phyloP scores from a whole-genome alignment of 768 basidiomycete species.

The Cubamyces sp. region DNA sequence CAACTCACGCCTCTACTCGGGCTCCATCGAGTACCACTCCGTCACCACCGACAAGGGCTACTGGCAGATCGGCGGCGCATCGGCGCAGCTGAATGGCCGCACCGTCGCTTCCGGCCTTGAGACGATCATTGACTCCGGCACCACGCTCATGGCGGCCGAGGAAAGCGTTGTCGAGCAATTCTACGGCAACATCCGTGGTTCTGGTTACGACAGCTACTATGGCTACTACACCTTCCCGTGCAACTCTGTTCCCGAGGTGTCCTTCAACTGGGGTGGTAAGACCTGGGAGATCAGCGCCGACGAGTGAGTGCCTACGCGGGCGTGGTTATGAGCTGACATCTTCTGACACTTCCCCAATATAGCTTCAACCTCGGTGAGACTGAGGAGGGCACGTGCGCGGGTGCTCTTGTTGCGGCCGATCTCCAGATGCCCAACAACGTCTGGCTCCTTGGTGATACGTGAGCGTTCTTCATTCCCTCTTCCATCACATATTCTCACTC shows the following conservation, averaged over 20 bases:
- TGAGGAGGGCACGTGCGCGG: slow-evolving; percentile 1
- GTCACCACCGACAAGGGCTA: slow-evolving; percentile 27
- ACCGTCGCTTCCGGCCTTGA: slow-evolving; percentile 18
- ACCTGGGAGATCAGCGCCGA: slow-evolving; percentile 31
- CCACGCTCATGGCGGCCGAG: slow-evolving; percentile 32
- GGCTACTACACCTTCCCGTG: slow-evolving; percentile 35
- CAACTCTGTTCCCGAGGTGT: slow-evolving; percentile 26
- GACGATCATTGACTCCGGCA: slow-evolving; percentile 32
- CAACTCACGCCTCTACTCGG: slow-evolving; percentile 37
- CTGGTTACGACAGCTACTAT: slow-evolving; percentile 17
- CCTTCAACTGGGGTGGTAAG: slow-evolving; percentile 36
- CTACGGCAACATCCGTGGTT: slow-evolving; percentile 29
- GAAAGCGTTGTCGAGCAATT: slow-evolving; percentile 23
- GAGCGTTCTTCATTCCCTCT: no score
- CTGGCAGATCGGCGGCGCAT: slow-evolving; percentile 32
- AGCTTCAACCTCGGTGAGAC: slow-evolving; percentile 26
- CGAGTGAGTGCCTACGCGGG: slow-evolving; percentile 3
- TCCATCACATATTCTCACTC: no score
- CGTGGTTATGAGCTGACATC: neutral
- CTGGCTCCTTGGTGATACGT: slow-evolving; percentile 23
- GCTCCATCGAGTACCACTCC: slow-evolving; percentile 37
- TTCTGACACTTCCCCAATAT: slow-evolving; percentile 22
- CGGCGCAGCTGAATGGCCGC: slow-evolving; percentile 18
- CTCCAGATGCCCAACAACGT: slow-evolving; percentile 4
- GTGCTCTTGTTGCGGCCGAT: slow-evolving; percentile 4